A percentile compares a stretch with the other conserved stretches of the same genome.
phyloP scores from a whole-genome alignment of 2,329 filamentous ascomycete species.

The Cladosporium sp. region DNA sequence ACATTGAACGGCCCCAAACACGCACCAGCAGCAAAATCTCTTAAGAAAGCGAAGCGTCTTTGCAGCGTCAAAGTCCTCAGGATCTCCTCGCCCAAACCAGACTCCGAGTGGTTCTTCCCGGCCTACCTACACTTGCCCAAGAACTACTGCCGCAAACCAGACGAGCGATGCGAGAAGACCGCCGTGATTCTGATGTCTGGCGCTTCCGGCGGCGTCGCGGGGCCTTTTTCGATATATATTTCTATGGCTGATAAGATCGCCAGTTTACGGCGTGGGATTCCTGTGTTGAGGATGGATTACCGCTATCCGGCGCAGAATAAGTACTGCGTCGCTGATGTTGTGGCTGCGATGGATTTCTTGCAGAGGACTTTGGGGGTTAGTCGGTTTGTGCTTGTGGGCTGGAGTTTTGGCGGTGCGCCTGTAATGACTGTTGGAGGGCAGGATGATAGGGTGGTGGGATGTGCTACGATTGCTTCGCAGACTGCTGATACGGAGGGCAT shows the following conservation, averaged over 20 bases:
- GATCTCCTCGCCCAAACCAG: not conserved
- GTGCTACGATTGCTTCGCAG: conserved; percentile 46
- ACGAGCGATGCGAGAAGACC: conserved; percentile 33
- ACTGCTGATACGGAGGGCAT: conserved; percentile 42
- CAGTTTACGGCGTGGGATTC: conserved; percentile 41
- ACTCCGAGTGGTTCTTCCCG: not conserved
- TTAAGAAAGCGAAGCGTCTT: not conserved
- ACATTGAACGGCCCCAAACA: not conserved
- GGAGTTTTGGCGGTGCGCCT: conserved; percentile 48
- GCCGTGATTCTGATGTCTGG: conserved; percentile 46
- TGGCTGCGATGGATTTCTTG: conserved; percentile 43
- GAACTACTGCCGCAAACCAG: not conserved
- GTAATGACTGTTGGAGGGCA: conserved; percentile 42
- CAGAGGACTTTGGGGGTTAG: conserved; percentile 34
- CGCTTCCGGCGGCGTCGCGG: conserved; percentile 44
- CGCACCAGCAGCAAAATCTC: not conserved
- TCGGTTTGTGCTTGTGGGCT: conserved; percentile 47
- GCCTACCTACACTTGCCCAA: conserved; percentile 9
- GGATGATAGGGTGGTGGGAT: conserved; percentile 40
- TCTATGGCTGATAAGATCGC: conserved; percentile 47
- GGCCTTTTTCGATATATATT: conserved; percentile 46
- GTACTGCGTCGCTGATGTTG: conserved; percentile 43
- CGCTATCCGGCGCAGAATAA: conserved; percentile 40
- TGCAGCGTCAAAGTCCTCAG: conserved; percentile 6
- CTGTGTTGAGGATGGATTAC: conserved; percentile 47